Evolutionary conservation across 2,329 filamentous ascomycete species (phyloP), one percentile per base, ranked within the genome.

Genomic region (Macrophomina phaseolina): DNA sequence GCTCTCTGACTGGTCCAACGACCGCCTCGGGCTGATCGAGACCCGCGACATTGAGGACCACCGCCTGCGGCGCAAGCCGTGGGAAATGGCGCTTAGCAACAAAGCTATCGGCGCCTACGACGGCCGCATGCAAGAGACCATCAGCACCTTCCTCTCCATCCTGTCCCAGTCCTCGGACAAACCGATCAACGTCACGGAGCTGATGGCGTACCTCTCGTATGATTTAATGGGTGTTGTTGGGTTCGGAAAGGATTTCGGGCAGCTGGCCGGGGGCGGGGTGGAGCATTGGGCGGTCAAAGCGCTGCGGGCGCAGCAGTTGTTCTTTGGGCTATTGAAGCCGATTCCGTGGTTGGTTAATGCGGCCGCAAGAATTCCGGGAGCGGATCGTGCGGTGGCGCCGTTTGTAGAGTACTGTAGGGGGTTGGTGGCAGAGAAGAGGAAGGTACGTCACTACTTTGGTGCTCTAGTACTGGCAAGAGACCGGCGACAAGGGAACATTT

Each of bases 151-250:
- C 64, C 45, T 66, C 14, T n/a, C n/a, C 34, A 40, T 36, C 3
- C 34, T 66, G 3, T 12, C 45, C 12, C 81, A 70, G 73, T 79
- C 52, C 81, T 83, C 69, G 74, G 63, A 51, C 11, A 36, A 71
- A 6, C 64, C 3, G 67, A 62, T 78, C 1, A 68, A 76, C 7
- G 73, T 76, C 14, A 76, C 74, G 3, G 69, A 75, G 46, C 77
- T 75, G 76, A 64, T 75, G 32, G 74, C 79, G 58, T 83, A 77
- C 68, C 77, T 83, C 66, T 78, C 79, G 64, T 81, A 84, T 66
- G 83, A 85, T 67, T 76, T 85, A 30, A 84, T 86, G 79, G 81
- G 81, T 9, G 81, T 83, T 65, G 70, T 83, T 11, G 77, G 74
- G 6, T 80, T 81, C 65, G 80, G 75, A n/a, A 76, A 79, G 64